A percentile compares a stretch with the other conserved stretches of the same genome.
phyloP scores from a whole-genome alignment of 2,329 filamentous ascomycete genomes.

The Fusarium sp. region DNA sequence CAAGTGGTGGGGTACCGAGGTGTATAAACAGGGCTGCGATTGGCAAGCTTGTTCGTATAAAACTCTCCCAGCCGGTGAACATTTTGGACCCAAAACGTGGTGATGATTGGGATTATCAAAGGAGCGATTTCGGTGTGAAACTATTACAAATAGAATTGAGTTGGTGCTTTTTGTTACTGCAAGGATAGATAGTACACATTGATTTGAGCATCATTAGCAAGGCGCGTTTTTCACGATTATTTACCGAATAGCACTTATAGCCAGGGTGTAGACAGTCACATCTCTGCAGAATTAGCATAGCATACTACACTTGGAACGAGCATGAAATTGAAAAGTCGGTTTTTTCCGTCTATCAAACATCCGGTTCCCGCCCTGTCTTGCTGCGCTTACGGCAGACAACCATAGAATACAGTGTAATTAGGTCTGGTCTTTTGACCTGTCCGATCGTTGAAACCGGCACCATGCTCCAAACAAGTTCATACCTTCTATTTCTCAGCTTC shows the following conservation, averaged over 20 bases:
- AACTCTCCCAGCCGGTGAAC: conserved; percentile 70
- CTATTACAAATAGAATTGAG: conserved; percentile 40
- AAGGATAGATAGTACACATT: conserved; percentile 39
- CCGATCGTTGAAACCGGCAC: conserved; percentile 31
- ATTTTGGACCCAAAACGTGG: conserved; percentile 75
- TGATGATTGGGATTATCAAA: conserved; percentile 45
- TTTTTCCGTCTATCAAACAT: conserved; percentile 49
- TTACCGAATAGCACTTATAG: neutral
- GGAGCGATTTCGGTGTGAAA: neutral
- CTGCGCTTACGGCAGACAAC: conserved; percentile 50
- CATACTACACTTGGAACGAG: conserved; percentile 23
- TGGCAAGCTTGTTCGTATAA: conserved; percentile 84
- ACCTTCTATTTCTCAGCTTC: conserved; percentile 54
- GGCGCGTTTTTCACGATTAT: conserved; percentile 13
- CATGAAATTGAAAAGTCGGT: conserved; percentile 38
- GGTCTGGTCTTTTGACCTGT: conserved; percentile 41
- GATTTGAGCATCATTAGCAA: conserved; percentile 12
- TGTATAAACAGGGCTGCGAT: conserved; percentile 87
- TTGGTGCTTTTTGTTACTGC: neutral
- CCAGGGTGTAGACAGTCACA: neutral
- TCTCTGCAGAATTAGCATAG: conserved; percentile 1
- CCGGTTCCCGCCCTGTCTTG: conserved; percentile 34
- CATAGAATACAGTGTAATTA: conserved; percentile 52
- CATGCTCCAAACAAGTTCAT: conserved; percentile 37
- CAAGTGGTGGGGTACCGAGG: conserved; percentile 89